A percentile compares a stretch with the other conserved stretches of the same genome.
Evolutionary conservation across 2,329 filamentous ascomycete species (phyloP).

Genomic region (Niveomyces coronatus): DNA sequence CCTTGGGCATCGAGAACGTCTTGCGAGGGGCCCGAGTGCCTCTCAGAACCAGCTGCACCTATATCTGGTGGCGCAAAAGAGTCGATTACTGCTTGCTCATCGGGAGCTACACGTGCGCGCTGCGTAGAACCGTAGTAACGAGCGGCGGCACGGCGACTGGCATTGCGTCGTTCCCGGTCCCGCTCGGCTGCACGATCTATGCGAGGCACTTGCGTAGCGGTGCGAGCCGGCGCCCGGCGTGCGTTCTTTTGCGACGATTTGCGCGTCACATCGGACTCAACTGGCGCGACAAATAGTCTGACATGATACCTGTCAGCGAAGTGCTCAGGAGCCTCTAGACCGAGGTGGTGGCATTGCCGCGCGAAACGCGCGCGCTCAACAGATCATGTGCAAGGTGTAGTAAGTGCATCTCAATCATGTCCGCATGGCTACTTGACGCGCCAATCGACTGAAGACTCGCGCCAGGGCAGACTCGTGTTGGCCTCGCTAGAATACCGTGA

Average conservation of each 20-base stretch:
- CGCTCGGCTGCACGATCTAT: constrained; percentile 21
- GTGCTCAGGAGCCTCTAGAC: too few relatives aligned
- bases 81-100: too few relatives aligned
- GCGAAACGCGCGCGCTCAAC: not conserved
- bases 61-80: constrained; percentile 9
- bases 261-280: constrained; percentile 31
- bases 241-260: constrained; percentile 24
- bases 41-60: not conserved
- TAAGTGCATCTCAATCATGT: too few relatives aligned
- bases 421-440: too few relatives aligned
- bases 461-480: too few relatives aligned
- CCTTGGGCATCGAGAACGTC: too few relatives aligned
- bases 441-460: too few relatives aligned
- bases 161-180: constrained; percentile 22
- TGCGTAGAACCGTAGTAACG: constrained; percentile 20
- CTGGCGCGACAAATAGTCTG: constrained; percentile 36
- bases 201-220: constrained; percentile 33
- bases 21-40: constrained; percentile 1
- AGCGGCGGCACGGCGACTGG: constrained; percentile 15
- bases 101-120: too few relatives aligned
- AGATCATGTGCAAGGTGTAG: too few relatives aligned
- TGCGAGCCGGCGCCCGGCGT: constrained; percentile 23
- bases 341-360: not conserved
- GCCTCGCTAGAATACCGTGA: too few relatives aligned
- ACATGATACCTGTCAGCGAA: too few relatives aligned